Conservation (phyloP, 345 rosid species). For the Euphorbia peplus region DNA sequence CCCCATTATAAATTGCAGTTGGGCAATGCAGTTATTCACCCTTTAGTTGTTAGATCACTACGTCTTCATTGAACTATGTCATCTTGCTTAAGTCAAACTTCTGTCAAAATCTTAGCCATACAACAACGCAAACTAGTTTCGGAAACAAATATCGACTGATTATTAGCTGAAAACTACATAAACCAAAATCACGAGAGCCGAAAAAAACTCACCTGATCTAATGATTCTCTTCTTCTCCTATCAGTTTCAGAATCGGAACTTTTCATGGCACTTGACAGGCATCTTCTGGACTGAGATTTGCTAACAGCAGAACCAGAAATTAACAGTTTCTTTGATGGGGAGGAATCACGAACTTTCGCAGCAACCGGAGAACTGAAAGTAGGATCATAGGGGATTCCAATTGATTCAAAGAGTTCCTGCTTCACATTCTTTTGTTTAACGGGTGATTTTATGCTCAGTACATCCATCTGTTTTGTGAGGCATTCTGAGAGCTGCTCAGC, state of each 20-base stretch:
- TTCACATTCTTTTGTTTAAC: constrained; percentile 55
- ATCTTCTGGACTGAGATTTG: constrained; percentile 53
- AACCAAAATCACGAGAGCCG: not conserved
- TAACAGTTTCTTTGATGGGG: constrained; percentile 42
- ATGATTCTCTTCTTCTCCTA: constrained; percentile 86
- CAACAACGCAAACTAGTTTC: not conserved
- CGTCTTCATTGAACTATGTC: not conserved
- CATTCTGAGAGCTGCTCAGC: constrained; percentile 84
- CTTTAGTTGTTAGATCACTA: not conserved
- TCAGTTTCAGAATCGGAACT: constrained; percentile 68
- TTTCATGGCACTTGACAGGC: constrained; percentile 54
- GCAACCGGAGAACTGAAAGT: constrained; percentile 73
- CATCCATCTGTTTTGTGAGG: constrained; percentile 81
- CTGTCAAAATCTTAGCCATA: not conserved
- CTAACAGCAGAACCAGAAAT: constrained; percentile 52
- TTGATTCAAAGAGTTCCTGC: constrained; percentile 81
- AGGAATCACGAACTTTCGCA: constrained; percentile 35
- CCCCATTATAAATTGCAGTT: too few species aligned
- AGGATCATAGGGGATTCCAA: constrained; percentile 77
- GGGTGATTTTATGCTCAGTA: constrained; percentile 68
- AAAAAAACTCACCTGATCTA: constrained; percentile 48
- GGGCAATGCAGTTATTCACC: not conserved
- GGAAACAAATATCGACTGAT: not conserved
- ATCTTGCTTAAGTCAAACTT: too few species aligned
- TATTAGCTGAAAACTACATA: not conserved